Base-by-base conservation (phyloP, 179 eudicot species). In the Spinacia oleracea region DNA sequence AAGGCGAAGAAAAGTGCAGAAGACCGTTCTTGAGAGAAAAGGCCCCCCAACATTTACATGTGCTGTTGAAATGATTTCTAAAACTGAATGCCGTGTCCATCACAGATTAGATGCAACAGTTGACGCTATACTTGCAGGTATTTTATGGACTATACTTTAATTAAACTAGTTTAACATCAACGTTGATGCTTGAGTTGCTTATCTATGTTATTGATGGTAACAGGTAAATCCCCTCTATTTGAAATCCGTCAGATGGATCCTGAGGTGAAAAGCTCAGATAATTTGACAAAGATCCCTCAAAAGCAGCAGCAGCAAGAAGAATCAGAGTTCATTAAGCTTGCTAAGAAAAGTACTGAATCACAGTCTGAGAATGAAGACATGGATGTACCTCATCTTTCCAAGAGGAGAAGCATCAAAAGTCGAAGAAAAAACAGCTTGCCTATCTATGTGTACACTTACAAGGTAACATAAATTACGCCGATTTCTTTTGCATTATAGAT, bases 1-100 rank as follows among this genome's bases (percentile, higher is more conserved):
- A n/a, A 88, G 94, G 76, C 88, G 91, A 88, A 92, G 99, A 88
- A 96, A 93, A 84, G 98, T 93, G 81, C 97, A 92, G 84, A 96
- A 96, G 86, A 96, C 98, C 5, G 92, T 96, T 73, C 98, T 96
- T 68, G 99, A 96, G 86, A 93, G 99, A 85, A 96, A 96, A 84
- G 99, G 99, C 25, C 94, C 97, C 78, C 90, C 98, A 11, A 89
- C 96, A 32, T 96, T 96, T 82, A 87, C 96, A 51, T 93, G 97
- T 84, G 99, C 99, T 48, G 94, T 96, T 79, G 99, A 96, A 88
- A 83, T 96, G 90, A 84, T 93, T 71, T 93, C 98, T 42, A 89
- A 85, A 86, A 93, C 98, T 75, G 93, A 93, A 81, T 96, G 93
- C 45, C 91, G 94, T 51, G 90, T 96, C 77, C 99, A 96, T 88